Base-by-base conservation (phyloP, 352 stramenopile genomes). In the Phytopythium vexans region DNA sequence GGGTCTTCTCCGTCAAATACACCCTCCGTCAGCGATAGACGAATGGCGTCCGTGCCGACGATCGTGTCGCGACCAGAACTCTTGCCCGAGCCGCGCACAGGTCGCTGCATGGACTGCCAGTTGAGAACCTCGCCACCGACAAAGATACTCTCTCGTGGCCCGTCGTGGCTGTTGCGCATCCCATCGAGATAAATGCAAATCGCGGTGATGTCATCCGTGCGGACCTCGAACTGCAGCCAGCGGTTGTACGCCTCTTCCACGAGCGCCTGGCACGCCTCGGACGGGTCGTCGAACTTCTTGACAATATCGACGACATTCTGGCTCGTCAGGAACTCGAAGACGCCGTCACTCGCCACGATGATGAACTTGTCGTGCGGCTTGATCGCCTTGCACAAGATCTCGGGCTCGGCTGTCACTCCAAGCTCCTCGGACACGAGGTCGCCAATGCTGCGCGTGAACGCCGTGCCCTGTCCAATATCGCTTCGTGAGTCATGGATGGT, bases 401-500 rank as follows among this genome's bases (percentile, higher is more conserved):
- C 92, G 8, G 94, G 94, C 60, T 98, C 89, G 4, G 92, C 88
- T 16, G 81, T 90, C 11, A 98, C 90, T 14, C 94, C 94, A 35
- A 98, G 69, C 35, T 94, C 74, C 58, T 98, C 88, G 2, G 87
- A 96, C 1, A 97, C 73, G 10, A 93, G 77, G 79, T 99, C 97
- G 16, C 97, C 97, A 35, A 99, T 89, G 63, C 82, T 98, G 34
- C 97, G 82, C n/a, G 97, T 99, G 72, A 99, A 99, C 11, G 97
- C 96, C 45, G 96, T 99, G 35, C 97, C 97, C 81, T 91, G 56
- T 8, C 6, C 10, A 32, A 11, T 35, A 21, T 3, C 14, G 31
- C 9, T 36, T 21, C 8, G 41, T 33, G 10, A 45, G 34, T 8
- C 15, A 37, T 21, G 36, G 27, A 35, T 16, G 32, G 15, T 16